These are phyloP conservation scores for Phytopythium litorale DNA, from an alignment of 352 stramenopile species.

Conservation along the genomic window DNA sequence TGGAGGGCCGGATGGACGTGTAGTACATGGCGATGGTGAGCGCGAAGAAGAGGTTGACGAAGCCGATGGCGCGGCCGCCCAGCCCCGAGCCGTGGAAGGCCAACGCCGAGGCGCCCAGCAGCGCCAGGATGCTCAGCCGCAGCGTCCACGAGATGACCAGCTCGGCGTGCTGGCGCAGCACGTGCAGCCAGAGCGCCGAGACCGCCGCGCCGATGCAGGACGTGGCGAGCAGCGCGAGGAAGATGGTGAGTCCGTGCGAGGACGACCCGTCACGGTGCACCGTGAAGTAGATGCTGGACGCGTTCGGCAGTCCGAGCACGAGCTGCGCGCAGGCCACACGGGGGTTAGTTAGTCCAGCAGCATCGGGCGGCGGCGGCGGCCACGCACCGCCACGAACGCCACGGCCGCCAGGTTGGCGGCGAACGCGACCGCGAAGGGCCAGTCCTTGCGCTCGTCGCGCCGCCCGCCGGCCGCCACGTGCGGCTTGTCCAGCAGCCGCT, in stretches of 20 bases:
- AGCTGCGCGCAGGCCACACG: slow-evolving; percentile 25
- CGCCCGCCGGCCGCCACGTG: slow-evolving; percentile 15
- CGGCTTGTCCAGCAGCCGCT: slow-evolving; percentile 61
- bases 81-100: slow-evolving; percentile 71
- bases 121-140: slow-evolving; percentile 51
- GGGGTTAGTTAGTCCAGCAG: no score
- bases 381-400: slow-evolving; percentile 51
- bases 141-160: slow-evolving; percentile 74
- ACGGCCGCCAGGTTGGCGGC: slow-evolving; percentile 52
- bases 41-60: slow-evolving; percentile 80
- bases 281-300: slow-evolving; percentile 78
- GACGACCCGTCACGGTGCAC: slow-evolving; percentile 46
- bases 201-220: slow-evolving; percentile 59
- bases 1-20: slow-evolving; percentile 46
- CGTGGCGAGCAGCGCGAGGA: slow-evolving; percentile 62
- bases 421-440: slow-evolving; percentile 61
- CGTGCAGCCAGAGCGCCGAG: slow-evolving; percentile 70
- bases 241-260: slow-evolving; percentile 74
- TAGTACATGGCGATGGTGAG: slow-evolving; percentile 67
- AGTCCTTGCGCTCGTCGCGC: slow-evolving; percentile 61
- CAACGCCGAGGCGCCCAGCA: slow-evolving; percentile 40
- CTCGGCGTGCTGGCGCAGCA: slow-evolving; percentile 69
- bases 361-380: no score
- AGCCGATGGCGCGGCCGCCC: slow-evolving; percentile 74
- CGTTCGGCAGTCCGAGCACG: slow-evolving; percentile 68